Percentiles rank a stretch among this genome's conserved stretches.
These are phyloP conservation scores for Cladorrhinum sp. DNA, from an alignment of 2,329 filamentous ascomycete genomes.

Conservation along the genomic window DNA sequence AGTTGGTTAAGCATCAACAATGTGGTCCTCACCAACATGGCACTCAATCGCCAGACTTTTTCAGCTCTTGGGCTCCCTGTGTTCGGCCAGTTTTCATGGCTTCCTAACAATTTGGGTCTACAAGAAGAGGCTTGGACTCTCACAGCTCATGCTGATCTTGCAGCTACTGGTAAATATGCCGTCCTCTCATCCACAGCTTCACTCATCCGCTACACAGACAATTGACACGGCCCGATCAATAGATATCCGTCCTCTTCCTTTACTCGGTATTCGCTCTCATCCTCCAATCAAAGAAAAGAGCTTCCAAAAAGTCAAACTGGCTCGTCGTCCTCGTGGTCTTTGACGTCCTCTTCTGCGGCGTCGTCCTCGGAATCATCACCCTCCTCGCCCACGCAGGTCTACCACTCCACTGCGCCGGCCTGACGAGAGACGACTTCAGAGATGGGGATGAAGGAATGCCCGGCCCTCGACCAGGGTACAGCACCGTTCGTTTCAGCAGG, in stretches of 20 bases:
- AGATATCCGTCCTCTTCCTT: constrained; percentile 32
- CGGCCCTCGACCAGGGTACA: constrained; percentile 23
- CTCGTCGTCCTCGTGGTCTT: constrained; percentile 30
- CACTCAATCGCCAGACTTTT: constrained; percentile 32
- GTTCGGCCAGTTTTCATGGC: constrained; percentile 34
- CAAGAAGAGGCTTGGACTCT: constrained; percentile 27
- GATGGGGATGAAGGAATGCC: constrained; percentile 7
- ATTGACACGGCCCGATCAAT: constrained; percentile 15
- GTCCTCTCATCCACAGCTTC: background rate
- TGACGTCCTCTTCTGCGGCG: constrained; percentile 33
- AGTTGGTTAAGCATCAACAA: constrained; percentile 4
- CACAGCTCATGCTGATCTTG: constrained; percentile 31
- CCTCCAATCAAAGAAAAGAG: constrained; percentile 28
- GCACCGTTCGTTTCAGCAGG: constrained; percentile 32
- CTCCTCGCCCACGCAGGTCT: constrained; percentile 35
- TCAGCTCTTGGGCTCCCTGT: constrained; percentile 33
- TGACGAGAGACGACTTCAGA: constrained; percentile 28
- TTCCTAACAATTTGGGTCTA: constrained; percentile 34
- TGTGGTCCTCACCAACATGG: constrained; percentile 29
- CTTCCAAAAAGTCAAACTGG: constrained; percentile 26
- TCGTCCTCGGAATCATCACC: constrained; percentile 34
- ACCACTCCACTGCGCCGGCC: constrained; percentile 34
- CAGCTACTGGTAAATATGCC: constrained; percentile 35
- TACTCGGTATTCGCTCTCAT: constrained; percentile 34
- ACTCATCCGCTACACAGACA: background rate